Evolutionary conservation across 306 rosid genomes (phyloP).

Genomic region (Pterocarpus macrocarpus): DNA sequence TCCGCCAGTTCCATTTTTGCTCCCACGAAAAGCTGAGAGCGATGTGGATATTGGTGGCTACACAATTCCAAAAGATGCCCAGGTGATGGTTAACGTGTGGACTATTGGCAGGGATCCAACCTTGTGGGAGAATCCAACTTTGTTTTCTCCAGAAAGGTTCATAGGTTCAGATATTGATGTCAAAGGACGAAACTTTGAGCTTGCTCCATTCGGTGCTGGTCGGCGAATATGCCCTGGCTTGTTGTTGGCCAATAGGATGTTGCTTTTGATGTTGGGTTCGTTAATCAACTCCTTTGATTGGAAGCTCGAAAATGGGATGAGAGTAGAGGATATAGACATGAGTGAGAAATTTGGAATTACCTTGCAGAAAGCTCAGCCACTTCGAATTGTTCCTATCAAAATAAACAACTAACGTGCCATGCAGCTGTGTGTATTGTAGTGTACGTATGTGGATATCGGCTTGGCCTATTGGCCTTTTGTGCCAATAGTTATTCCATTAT

Average conservation of each 20-base stretch:
- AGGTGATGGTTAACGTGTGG: no score
- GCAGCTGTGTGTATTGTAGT: no score
- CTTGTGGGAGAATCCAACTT: not conserved
- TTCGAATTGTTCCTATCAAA: conserved; percentile 25
- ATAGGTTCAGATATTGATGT: conserved; percentile 41
- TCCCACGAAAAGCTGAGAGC: conserved; percentile 45
- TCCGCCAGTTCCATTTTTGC: conserved; percentile 41
- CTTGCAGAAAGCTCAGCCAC: conserved; percentile 36
- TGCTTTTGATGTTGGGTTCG: not conserved
- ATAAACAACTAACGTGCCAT: not conserved
- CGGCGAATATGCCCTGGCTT: conserved; percentile 40
- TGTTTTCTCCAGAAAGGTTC: conserved; percentile 46
- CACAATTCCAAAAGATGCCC: conserved; percentile 16
- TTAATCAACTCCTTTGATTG: conserved; percentile 42
- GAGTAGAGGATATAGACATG: conserved; percentile 21
- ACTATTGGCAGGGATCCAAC: no score
- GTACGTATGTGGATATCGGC: no score
- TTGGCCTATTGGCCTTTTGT: no score
- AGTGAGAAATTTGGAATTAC: conserved; percentile 43
- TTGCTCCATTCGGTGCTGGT: conserved; percentile 42
- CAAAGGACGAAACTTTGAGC: conserved; percentile 41
- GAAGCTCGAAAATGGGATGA: conserved; percentile 39
- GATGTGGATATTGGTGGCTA: conserved; percentile 38
- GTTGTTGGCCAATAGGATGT: not conserved
- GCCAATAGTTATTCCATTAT: no score